phyloP scores from a whole-genome alignment of 257 asterid genomes.

The Mitragyna speciosa region DNA sequence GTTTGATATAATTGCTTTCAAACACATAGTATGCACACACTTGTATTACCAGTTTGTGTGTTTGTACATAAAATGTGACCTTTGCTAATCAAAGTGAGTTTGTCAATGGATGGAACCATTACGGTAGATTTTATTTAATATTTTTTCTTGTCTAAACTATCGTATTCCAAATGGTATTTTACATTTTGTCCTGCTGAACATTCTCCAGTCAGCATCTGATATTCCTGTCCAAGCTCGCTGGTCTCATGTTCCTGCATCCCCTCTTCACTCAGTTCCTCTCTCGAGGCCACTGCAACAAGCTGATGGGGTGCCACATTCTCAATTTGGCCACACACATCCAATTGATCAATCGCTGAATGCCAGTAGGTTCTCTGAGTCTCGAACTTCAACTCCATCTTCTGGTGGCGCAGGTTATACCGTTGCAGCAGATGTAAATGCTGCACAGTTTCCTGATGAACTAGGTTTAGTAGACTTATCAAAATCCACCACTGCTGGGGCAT shows the following conservation, averaged over 20 bases:
- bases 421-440: slow-evolving; percentile 38
- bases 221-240: slow-evolving; percentile 74
- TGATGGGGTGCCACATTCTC: slow-evolving; percentile 55
- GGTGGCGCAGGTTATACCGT: slow-evolving; percentile 38
- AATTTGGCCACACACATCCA: slow-evolving; percentile 48
- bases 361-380: slow-evolving; percentile 56
- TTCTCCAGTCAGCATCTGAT: slow-evolving; percentile 67
- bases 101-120: background rate
- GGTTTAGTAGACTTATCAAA: slow-evolving; percentile 51
- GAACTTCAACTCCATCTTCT: slow-evolving; percentile 48
- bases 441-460: slow-evolving; percentile 50
- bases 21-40: background rate
- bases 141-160: background rate
- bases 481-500: slow-evolving; percentile 34
- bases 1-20: background rate
- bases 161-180: background rate
- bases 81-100: background rate
- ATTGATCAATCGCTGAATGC: slow-evolving; percentile 51
- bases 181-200: background rate
- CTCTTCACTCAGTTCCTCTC: slow-evolving; percentile 57
- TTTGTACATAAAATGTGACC: background rate
- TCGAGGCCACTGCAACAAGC: slow-evolving; percentile 65
- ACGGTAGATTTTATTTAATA: background rate
- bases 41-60: background rate
- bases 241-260: slow-evolving; percentile 71